Evolutionary conservation across 495 filamentous ascomycete genomes (phyloP).

Genomic region (Penicillium lagena): DNA sequence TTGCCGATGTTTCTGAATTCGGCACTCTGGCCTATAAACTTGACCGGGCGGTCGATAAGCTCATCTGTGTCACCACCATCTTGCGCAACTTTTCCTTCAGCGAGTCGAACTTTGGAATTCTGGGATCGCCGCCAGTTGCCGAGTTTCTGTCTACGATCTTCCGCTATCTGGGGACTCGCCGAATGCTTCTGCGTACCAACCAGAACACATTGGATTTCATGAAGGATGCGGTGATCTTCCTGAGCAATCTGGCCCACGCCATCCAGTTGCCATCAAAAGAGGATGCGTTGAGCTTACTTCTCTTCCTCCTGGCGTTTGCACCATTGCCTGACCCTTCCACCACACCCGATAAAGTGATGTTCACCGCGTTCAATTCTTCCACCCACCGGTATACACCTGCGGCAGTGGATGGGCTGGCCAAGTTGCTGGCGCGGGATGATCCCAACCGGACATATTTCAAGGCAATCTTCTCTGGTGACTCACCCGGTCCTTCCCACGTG

Average conservation of each 20-base stretch:
- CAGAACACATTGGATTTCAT: slow-evolving; percentile 87
- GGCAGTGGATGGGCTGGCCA: slow-evolving; percentile 84
- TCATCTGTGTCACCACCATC: slow-evolving; percentile 89
- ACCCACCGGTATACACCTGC: slow-evolving; percentile 84
- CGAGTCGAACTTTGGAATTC: slow-evolving; percentile 62
- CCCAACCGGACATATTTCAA: slow-evolving; percentile 82
- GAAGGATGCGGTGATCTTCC: slow-evolving; percentile 85
- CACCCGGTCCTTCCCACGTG: slow-evolving; percentile 51
- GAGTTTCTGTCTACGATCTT: slow-evolving; percentile 77
- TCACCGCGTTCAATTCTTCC: slow-evolving; percentile 70
- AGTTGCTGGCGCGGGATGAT: slow-evolving; percentile 87
- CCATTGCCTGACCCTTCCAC: slow-evolving; percentile 55
- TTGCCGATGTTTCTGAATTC: slow-evolving; percentile 65
- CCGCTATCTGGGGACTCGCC: slow-evolving; percentile 81
- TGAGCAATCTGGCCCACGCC: slow-evolving; percentile 78
- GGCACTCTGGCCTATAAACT: slow-evolving; percentile 76
- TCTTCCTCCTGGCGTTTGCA: slow-evolving; percentile 86
- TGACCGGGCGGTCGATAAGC: slow-evolving; percentile 75
- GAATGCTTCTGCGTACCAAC: slow-evolving; percentile 72
- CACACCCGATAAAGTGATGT: slow-evolving; percentile 57
- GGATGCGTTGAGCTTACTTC: slow-evolving; percentile 77
- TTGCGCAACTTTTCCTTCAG: slow-evolving; percentile 87
- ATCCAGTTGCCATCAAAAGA: slow-evolving; percentile 82
- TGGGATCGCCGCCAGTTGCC: slow-evolving; percentile 70
- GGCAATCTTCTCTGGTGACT: slow-evolving; percentile 70